These are phyloP conservation scores for Austropuccinia psidii DNA, from an alignment of 1,284 basidiomycete genomes.

Conservation along the genomic window DNA sequence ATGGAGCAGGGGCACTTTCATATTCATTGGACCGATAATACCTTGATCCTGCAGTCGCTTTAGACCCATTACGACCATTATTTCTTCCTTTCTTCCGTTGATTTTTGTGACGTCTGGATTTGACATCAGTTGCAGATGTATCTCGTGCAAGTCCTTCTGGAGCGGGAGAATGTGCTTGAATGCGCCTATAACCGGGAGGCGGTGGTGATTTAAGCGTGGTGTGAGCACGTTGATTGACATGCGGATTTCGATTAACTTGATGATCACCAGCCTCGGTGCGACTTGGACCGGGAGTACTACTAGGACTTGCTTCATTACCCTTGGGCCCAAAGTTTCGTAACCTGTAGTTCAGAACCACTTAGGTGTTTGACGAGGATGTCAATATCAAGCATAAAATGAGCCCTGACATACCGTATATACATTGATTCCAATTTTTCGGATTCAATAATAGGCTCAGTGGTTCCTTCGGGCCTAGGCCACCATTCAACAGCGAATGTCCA, in stretches of 20 bases:
- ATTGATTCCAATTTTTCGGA: constrained; percentile 25
- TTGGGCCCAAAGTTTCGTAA: constrained; percentile 21
- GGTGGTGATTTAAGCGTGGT: constrained; percentile 2
- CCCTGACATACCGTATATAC: constrained; percentile 19
- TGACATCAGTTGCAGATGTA: no score
- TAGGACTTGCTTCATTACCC: constrained; percentile 13
- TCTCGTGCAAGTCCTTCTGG: constrained; percentile 7
- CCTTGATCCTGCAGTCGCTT: neutral
- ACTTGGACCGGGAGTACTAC: no score
- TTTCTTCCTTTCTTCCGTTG: neutral
- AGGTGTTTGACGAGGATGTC: neutral
- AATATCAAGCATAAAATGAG: neutral
- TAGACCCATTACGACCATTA: neutral
- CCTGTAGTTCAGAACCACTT: neutral
- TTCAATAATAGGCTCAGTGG: constrained; percentile 16
- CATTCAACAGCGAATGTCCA: constrained; percentile 37
- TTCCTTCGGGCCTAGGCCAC: constrained; percentile 35
- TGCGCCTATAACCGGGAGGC: constrained; percentile 19
- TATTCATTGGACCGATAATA: constrained; percentile 9
- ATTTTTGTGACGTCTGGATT: no score
- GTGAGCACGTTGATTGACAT: neutral
- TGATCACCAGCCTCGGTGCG: constrained; percentile 7
- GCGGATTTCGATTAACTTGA: neutral
- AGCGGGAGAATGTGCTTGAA: constrained; percentile 8
- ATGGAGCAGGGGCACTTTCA: constrained; percentile 3